Base-by-base conservation (phyloP, 805 yeast genomes). In the Vanderwaltozyma polyspora region DNA sequence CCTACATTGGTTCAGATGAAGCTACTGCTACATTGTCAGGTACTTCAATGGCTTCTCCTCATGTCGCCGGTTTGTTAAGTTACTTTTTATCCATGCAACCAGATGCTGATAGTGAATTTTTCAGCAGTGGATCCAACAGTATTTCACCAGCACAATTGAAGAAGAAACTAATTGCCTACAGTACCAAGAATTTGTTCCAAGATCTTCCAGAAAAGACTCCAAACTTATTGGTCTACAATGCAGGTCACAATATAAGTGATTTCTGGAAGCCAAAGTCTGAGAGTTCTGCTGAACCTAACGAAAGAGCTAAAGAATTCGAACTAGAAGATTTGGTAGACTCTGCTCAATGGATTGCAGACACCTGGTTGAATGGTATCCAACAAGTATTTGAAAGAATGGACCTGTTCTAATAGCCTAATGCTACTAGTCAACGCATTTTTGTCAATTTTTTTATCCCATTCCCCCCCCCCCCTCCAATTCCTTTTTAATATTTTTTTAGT, bases 11-110 rank as follows among this genome's bases (percentile, higher is more conserved):
- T 29, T 76, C 85, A 4, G 67, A 70, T 34, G 61, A 73, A 35
- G 82, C 86, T 28, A 79, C 89, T 45, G 86, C 91, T 29, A 74
- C 83, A 26, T 67, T 82, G 57, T 81, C 94, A 25, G 98, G 98
- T 63, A 89, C 96, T 9, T 89, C 97, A 12, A 89, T 89, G 98
- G 95, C 97, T 16, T 81, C 96, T 25, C 97, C 98, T 30, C 95
- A 86, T 55, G 87, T 87, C 47, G 79, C 86, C 40, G 98, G 98
- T 48, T 69, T 89, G 58, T 74, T 86, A 52, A 73, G 95, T 7
- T 89, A 89, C 70, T 89, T 74, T 64, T 66, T 87, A 56, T 79
- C 94, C 6, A 72, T 86, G 60, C 84, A 81, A 63, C 94, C 95
- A 45, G 79, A 72, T 29, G 58, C 75, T 11, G 73, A 68, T 32